These are phyloP conservation scores for Tetraselmis striata DNA, from an alignment of 139 green algal species.

Conservation along the genomic window DNA sequence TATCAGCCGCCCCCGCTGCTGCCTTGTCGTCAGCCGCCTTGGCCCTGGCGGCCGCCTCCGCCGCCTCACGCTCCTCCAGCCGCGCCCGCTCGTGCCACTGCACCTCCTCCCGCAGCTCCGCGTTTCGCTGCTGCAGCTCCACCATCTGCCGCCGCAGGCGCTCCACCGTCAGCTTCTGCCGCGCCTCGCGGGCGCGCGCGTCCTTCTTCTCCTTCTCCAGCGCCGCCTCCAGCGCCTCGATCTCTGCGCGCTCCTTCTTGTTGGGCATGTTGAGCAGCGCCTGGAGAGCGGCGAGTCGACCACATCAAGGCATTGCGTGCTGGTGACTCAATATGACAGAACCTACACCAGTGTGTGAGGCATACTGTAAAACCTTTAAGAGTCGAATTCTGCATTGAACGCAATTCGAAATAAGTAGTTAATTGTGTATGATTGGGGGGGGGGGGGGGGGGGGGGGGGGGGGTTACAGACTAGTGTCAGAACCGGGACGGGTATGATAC, in stretches of 20 bases:
- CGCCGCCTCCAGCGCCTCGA: slow-evolving; percentile 48
- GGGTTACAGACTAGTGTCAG: no score
- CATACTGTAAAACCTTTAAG: no score
- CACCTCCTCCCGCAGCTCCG: slow-evolving; percentile 68
- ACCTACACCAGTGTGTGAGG: no score
- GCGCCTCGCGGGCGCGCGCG: slow-evolving; percentile 48
- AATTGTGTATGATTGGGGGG: not conserved
- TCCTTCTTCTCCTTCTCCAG: slow-evolving; percentile 57
- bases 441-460: no score
- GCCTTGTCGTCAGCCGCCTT: not conserved
- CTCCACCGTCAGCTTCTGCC: slow-evolving; percentile 73
- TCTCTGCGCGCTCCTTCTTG: slow-evolving; percentile 65
- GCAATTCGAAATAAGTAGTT: no score
- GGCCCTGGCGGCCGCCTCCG: not conserved
- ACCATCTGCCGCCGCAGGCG: slow-evolving; percentile 67
- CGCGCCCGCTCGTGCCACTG: slow-evolving; percentile 60
- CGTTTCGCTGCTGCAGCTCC: slow-evolving; percentile 58
- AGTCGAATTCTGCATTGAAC: no score
- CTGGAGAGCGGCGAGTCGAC: not conserved
- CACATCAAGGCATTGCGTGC: no score
- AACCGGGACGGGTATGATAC: not conserved
- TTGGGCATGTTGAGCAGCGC: slow-evolving; percentile 64
- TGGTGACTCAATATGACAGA: no score
- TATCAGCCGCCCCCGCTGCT: not conserved
- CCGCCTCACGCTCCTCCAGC: slow-evolving; percentile 23